Evolutionary conservation across 2,329 filamentous ascomycete genomes (phyloP).

Genomic region (Aspergillus sp.): DNA sequence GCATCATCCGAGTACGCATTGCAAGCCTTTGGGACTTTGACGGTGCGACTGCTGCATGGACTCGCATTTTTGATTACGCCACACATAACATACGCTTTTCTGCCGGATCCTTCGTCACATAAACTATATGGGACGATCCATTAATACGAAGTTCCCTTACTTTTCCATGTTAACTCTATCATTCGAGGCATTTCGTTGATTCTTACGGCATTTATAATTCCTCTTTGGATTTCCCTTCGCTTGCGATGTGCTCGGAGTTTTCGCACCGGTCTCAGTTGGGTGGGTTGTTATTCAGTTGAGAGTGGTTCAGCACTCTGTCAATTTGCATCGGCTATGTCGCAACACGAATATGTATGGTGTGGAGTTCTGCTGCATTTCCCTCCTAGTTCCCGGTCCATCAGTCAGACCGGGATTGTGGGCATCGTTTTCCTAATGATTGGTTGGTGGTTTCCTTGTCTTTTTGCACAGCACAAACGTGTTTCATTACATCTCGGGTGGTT

Average conservation of each 20-base stretch:
- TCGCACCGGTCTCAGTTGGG: background rate
- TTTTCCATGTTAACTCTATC: constrained; percentile 5
- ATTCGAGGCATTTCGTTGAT: constrained; percentile 1
- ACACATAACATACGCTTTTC: constrained; percentile 3
- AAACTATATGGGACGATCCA: constrained; percentile 30
- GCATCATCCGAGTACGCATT: constrained; percentile 21
- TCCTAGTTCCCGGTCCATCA: background rate
- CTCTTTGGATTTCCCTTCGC: background rate
- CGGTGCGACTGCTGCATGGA: constrained; percentile 5
- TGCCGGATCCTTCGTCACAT: constrained; percentile 16
- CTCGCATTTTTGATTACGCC: constrained; percentile 4
- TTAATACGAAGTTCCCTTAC: constrained; percentile 19
- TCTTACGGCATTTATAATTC: background rate
- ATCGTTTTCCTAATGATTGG: constrained; percentile 5
- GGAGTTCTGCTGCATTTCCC: constrained; percentile 14
- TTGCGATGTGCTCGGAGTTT: background rate
- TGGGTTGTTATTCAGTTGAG: background rate
- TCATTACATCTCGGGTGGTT: constrained; percentile 20
- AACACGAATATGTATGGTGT: constrained; percentile 9
- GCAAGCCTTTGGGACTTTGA: constrained; percentile 4
- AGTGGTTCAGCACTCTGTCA: background rate
- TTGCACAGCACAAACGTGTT: constrained; percentile 1
- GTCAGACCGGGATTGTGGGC: constrained; percentile 1
- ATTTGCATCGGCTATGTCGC: constrained; percentile 8
- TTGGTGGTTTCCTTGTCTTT: constrained; percentile 5